phyloP scores from a whole-genome alignment of 108 stramenopile species.

The Craspedostauros australis region DNA sequence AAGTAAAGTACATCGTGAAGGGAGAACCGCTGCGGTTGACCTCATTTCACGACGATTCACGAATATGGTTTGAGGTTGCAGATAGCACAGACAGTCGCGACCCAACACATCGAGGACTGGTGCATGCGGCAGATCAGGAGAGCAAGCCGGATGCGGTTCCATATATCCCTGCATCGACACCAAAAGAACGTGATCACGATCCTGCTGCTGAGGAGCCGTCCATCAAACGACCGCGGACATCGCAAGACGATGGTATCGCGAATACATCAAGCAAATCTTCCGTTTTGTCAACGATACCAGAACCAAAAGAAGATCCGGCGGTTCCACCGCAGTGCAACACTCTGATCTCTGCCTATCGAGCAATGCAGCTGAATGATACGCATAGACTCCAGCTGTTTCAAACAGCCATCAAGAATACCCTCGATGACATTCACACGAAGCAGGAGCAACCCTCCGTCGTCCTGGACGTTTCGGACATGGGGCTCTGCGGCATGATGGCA shows the following conservation, averaged over 20 bases:
- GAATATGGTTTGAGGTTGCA: conserved; percentile 32
- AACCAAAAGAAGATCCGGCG: not conserved
- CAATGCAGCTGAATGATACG: conserved; percentile 62
- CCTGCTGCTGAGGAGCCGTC: not conserved
- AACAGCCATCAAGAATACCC: conserved; percentile 32
- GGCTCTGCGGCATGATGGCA: conserved; percentile 70
- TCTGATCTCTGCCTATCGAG: conserved; percentile 45
- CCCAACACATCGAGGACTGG: too few relatives aligned
- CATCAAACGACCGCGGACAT: conserved; percentile 1
- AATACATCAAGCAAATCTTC: too few relatives aligned
- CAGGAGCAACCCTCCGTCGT: conserved; percentile 28
- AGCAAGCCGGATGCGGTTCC: too few relatives aligned
- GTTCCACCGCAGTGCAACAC: not conserved
- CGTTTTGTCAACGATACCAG: not conserved
- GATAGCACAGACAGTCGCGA: too few relatives aligned
- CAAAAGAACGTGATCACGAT: too few relatives aligned
- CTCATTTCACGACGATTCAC: conserved; percentile 44
- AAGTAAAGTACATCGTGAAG: conserved; percentile 16
- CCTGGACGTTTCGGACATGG: conserved; percentile 74
- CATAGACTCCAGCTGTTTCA: conserved; percentile 23
- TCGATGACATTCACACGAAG: conserved; percentile 30
- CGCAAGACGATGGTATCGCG: not conserved
- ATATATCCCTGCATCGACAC: too few relatives aligned
- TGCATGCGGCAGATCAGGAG: too few relatives aligned
- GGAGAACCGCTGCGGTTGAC: conserved; percentile 29